Base-by-base conservation (phyloP, 2,329 filamentous ascomycete species). In the Talaromyces marneffei region DNA sequence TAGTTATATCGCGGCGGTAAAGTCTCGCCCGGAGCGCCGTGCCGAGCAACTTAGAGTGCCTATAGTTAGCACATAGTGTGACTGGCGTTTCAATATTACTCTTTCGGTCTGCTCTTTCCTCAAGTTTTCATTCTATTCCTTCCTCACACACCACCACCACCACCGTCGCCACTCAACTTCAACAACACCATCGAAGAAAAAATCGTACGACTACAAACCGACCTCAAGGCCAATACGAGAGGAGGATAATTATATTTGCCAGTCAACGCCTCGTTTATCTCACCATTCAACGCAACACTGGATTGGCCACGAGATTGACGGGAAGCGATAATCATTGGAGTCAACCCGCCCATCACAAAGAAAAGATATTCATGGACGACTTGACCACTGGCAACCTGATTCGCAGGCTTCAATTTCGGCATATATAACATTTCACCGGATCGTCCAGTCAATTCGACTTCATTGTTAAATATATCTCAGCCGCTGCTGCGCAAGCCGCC, bases 71-170 rank as follows among this genome's bases (percentile, higher is more conserved):
- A 23, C 20, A 16, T 27, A 46, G 23, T 29, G 14, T 27, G 23
- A 29, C 23, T 50, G 46, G 29, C 48, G 29, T 52, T 44, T 33
- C 33, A 39, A 39, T 40, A 58, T 58, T 58, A 58, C 56, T 48
- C 55, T 57, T 48, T 48, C 40, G n/a, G 55, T 39, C 40, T 48
- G 55, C 55, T 50, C 29, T 48, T 58, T 48, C 42, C 29, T 50
- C 42, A n/a, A 3, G 27, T 12, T 31, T 20, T 18, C 31, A 31
- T 18, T 12, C 48, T 35, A 35, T 8, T 35, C 39, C 31, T 57
- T 46, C 29, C n/a, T 39, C 16, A 18, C 27, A 27, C 44, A 48
- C 23, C 25, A 48, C 23, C 25, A 48, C 23, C 25, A 9, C 42
- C n/a, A 3, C 46, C 46, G 5, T 16, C 16, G 29, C 48, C n/a